Base-by-base conservation (phyloP, 2,329 filamentous ascomycete species). In the Penicillium brasilianum region DNA sequence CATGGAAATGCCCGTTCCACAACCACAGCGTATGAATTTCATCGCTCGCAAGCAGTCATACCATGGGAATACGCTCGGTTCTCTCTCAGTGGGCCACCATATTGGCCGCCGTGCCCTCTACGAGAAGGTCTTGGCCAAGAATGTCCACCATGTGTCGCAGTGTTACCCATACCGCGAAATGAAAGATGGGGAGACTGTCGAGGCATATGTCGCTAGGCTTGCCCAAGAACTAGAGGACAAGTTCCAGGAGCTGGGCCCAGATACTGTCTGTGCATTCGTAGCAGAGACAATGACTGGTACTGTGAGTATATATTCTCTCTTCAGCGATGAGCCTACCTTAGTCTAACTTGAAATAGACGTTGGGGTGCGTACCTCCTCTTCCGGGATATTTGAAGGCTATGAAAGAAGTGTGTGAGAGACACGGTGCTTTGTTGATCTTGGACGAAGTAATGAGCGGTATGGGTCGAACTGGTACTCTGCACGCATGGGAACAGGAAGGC, bases 11-110 rank as follows among this genome's bases (percentile, higher is more conserved):
- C 66, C 73, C 6, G 72, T 77, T 0, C 79, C 78, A 6, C 76
- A 90, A 66, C 79, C 83, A 4, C 72, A 79, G 53, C 81, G 88
- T 1, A 77, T 78, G 0, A 82, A 84, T 36, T 88, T 88, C 72
- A 88, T 92, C 66, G 81, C 87, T 7, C 82, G 89, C 16, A 77
- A 85, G 39, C 81, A 85, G 22, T 88, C 85, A 8, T 92, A 90
- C 68, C 89, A 92, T 68, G 89, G 89, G 6, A 87, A 83, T 46
- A 91, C 89, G 0, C 73, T 92, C 0, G 90, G 89, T 0, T 82
- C 89, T 1, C 82, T 92, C 56, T 85, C 85, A 0, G 78, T 90
- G n/a, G 83, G 88, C 7, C 87, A 88, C 22, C 86, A 91, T 71
- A 73, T 81, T 5, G 78, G 78, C 1, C 81, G 90, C 22, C 83